These are phyloP conservation scores for Sporothrix pallida DNA, from an alignment of 2,329 filamentous ascomycete genomes.

Conservation along the genomic window DNA sequence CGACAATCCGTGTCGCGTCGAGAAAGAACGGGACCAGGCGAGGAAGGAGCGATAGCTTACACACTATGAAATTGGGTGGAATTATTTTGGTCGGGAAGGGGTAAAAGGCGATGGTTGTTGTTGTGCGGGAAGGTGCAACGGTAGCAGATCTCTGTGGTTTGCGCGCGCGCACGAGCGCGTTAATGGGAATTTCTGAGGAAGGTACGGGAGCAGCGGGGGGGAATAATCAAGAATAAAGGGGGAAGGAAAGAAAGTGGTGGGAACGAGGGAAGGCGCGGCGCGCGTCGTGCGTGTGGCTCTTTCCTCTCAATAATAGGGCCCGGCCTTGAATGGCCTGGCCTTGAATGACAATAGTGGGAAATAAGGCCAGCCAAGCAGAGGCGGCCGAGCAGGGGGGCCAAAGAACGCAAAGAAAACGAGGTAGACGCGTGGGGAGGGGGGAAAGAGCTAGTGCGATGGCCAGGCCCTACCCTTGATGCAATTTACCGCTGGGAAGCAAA, in stretches of 20 bases:
- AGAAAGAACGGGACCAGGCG: constrained; percentile 36
- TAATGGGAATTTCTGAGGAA: neutral
- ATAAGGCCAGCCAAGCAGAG: constrained; percentile 23
- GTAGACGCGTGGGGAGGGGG: constrained; percentile 30
- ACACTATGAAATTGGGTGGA: constrained; percentile 32
- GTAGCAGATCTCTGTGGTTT: constrained; percentile 28
- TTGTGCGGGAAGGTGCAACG: constrained; percentile 24
- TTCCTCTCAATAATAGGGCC: neutral
- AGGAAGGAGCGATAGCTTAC: constrained; percentile 35
- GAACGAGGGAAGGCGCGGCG: constrained; percentile 13
- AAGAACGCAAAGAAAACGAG: constrained; percentile 10
- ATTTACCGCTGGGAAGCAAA: constrained; percentile 27
- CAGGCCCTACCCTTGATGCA: constrained; percentile 17
- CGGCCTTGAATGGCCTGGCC: constrained; percentile 1
- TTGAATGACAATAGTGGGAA: constrained; percentile 1
- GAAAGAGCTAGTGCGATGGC: constrained; percentile 24
- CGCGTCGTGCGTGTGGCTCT: constrained; percentile 20
- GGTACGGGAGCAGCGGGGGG: constrained; percentile 15
- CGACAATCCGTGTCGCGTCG: constrained; percentile 38
- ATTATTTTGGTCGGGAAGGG: constrained; percentile 23
- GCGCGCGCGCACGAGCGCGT: constrained; percentile 26
- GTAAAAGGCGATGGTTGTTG: constrained; percentile 4
- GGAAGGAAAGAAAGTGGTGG: neutral
- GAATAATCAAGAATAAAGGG: constrained; percentile 22
- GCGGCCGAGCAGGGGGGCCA: constrained; percentile 11